These are phyloP conservation scores for Thermochaetoides thermophila DNA, from an alignment of 495 filamentous ascomycete species.

Conservation along the genomic window DNA sequence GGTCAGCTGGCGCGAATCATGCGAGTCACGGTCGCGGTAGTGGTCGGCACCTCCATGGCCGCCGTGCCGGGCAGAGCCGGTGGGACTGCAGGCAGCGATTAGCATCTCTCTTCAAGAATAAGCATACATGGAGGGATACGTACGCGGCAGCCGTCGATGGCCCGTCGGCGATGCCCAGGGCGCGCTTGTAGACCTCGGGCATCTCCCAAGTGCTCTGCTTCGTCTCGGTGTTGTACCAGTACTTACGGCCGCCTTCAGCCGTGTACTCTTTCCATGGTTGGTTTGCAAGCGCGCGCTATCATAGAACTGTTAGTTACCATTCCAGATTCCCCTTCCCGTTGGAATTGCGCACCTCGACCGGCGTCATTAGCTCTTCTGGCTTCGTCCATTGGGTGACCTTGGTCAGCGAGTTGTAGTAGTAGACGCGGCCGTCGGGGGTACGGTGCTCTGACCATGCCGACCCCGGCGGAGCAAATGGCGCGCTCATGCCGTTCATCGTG, in stretches of 20 bases:
- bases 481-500: constrained; percentile 50
- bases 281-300: constrained; percentile 62
- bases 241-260: constrained; percentile 70
- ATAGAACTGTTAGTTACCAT: too few relatives aligned
- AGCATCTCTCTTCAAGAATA: too few relatives aligned
- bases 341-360: constrained; percentile 68
- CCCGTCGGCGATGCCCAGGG: constrained; percentile 33
- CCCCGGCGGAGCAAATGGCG: constrained; percentile 31
- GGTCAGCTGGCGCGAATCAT: constrained; percentile 50
- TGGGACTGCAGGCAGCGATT: too few relatives aligned
- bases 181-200: constrained; percentile 70
- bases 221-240: constrained; percentile 85
- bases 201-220: constrained; percentile 93
- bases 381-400: constrained; percentile 91
- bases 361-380: constrained; percentile 76
- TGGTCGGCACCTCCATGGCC: constrained; percentile 13
- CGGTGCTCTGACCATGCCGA: constrained; percentile 71
- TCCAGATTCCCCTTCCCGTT: too few relatives aligned
- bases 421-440: constrained; percentile 70
- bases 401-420: constrained; percentile 82
- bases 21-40: constrained; percentile 29
- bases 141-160: constrained; percentile 46
- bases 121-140: constrained; percentile 18
- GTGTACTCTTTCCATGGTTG: constrained; percentile 92
- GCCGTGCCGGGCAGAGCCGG: constrained; percentile 37